Evolutionary conservation across 495 filamentous ascomycete genomes (phyloP).

Genomic region (Viridothelium virens): DNA sequence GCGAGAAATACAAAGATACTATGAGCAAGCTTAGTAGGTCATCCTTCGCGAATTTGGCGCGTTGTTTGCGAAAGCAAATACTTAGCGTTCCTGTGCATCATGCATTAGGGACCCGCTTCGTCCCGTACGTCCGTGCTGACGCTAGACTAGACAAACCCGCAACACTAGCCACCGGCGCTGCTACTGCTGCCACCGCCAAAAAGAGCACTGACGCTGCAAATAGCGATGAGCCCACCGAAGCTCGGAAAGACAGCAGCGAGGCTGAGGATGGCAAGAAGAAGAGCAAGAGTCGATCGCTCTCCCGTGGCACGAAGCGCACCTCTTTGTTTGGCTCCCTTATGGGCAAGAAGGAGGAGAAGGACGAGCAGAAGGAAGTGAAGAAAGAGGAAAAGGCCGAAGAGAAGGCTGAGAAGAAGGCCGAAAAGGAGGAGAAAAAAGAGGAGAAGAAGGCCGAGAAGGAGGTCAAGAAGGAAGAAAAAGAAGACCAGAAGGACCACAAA

Average conservation of each 20-base stretch:
- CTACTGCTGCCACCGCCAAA: conserved; percentile 31
- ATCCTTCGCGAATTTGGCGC: not conserved
- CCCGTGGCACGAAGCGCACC: conserved; percentile 61
- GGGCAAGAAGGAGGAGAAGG: conserved; percentile 56
- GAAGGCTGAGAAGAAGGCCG: conserved; percentile 30
- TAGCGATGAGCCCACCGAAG: conserved; percentile 26
- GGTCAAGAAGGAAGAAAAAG: conserved; percentile 22
- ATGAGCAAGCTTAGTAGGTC: conserved; percentile 39
- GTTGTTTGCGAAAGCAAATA: not conserved
- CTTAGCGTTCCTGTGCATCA: conserved; percentile 14
- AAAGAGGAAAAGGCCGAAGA: conserved; percentile 37
- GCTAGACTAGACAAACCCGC: conserved; percentile 32
- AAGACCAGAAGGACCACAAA: conserved; percentile 23
- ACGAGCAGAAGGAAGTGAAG: conserved; percentile 40
- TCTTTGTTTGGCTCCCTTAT: conserved; percentile 74
- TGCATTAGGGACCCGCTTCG: conserved; percentile 24
- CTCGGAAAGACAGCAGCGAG: conserved; percentile 37
- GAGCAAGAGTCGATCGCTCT: conserved; percentile 60
- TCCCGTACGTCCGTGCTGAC: conserved; percentile 34
- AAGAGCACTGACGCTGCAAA: conserved; percentile 35
- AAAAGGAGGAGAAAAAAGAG: conserved; percentile 23
- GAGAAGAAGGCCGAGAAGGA: conserved; percentile 23
- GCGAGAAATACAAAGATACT: conserved; percentile 43
- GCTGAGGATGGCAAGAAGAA: conserved; percentile 35
- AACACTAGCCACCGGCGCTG: conserved; percentile 24